phyloP scores from a whole-genome alignment of 306 rosid species.

The Mucuna pruriens region DNA sequence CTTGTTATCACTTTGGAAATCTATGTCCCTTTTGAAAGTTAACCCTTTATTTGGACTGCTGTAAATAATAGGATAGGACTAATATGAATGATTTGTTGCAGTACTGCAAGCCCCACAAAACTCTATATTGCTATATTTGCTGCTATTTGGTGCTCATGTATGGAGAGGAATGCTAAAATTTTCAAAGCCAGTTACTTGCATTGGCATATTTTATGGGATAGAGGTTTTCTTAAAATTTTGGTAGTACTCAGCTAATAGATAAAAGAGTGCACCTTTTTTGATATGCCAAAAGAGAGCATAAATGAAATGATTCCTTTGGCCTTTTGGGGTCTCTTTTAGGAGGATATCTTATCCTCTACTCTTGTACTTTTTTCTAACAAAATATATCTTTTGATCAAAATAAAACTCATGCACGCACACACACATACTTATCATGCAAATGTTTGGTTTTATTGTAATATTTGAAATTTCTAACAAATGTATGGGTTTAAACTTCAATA shows the following conservation, averaged over 20 bases:
- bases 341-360: not conserved
- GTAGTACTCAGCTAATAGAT: conserved; percentile 6
- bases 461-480: not conserved
- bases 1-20: not conserved
- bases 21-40: not conserved
- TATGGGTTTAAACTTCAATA: not conserved
- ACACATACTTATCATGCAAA: conserved; percentile 1
- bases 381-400: not conserved
- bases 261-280: not conserved
- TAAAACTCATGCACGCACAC: not conserved
- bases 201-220: not conserved
- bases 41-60: not conserved
- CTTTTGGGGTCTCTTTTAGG: not conserved
- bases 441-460: not conserved
- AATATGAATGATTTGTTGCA: too few species aligned
- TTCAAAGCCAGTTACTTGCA: not conserved
- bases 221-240: not conserved
- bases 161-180: not conserved
- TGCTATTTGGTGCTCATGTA: not conserved
- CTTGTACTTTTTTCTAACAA: not conserved
- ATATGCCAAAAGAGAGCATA: not conserved
- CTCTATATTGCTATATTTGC: too few species aligned
- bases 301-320: not conserved
- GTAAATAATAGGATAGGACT: too few species aligned
- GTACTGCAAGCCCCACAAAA: not conserved